Percentiles rank a stretch among this genome's conserved stretches.
These are phyloP conservation scores for Rosa lucieae DNA, from an alignment of 306 rosid genomes.

Conservation along the genomic window DNA sequence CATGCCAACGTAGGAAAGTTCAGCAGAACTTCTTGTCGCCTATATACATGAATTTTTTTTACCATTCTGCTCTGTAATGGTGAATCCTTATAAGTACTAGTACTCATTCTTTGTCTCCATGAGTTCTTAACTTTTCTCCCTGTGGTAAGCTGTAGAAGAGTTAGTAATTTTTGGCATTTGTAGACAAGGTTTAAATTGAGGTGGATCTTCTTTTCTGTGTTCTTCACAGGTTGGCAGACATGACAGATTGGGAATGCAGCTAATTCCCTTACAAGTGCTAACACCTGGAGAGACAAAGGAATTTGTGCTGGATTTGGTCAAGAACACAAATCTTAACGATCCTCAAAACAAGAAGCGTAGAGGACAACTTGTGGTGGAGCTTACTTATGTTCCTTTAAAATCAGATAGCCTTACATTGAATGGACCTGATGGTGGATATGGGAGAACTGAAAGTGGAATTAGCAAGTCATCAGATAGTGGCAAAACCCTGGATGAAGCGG, in stretches of 20 bases:
- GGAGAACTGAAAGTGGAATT: slow-evolving; percentile 41
- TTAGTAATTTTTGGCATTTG: not conserved
- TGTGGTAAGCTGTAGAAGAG: not conserved
- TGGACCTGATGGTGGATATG: slow-evolving; percentile 32
- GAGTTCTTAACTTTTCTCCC: not conserved
- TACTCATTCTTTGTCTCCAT: not conserved
- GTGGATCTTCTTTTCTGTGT: slow-evolving; percentile 7
- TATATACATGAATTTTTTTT: not conserved
- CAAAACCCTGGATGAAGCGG: slow-evolving; percentile 57
- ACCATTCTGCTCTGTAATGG: not conserved
- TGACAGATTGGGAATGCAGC: slow-evolving; percentile 84
- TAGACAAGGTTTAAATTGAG: slow-evolving; percentile 4
- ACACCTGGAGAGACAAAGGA: slow-evolving; percentile 58
- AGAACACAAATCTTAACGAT: slow-evolving; percentile 62
- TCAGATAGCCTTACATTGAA: slow-evolving; percentile 53
- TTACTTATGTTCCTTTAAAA: slow-evolving; percentile 74
- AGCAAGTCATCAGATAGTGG: slow-evolving; percentile 34
- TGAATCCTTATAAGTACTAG: not conserved
- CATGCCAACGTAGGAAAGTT: not conserved
- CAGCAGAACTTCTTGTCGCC: not conserved
- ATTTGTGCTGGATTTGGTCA: slow-evolving; percentile 66
- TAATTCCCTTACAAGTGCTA: slow-evolving; percentile 70
- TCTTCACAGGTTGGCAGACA: slow-evolving; percentile 74
- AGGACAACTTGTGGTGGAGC: slow-evolving; percentile 70
- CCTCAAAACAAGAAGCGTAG: slow-evolving; percentile 63